Conservation (phyloP, 345 rosid genomes). For the Luvunga scandens region DNA sequence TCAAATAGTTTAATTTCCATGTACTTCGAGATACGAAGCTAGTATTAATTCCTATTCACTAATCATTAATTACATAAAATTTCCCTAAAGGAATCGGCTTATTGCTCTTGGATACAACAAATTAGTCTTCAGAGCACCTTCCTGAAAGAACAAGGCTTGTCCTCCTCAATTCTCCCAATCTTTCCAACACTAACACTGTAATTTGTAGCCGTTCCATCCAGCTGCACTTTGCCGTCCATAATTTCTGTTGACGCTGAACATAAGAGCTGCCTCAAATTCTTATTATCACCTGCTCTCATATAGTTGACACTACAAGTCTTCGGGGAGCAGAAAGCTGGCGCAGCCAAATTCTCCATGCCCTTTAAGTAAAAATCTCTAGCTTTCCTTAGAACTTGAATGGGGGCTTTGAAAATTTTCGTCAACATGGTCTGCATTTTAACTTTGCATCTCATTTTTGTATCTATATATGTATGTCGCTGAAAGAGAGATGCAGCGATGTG, state of each 20-base stretch:
- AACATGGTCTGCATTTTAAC: constrained; percentile 24
- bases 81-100: constrained; percentile 12
- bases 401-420: constrained; percentile 14
- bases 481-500: too few species aligned
- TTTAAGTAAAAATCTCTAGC: constrained; percentile 33
- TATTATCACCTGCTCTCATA: background rate
- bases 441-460: constrained; percentile 18
- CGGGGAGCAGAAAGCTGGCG: constrained; percentile 13
- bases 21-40: too few species aligned
- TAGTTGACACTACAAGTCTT: constrained; percentile 33
- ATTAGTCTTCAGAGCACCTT: background rate
- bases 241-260: background rate
- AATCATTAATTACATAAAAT: background rate
- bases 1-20: too few species aligned
- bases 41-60: too few species aligned
- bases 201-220: constrained; percentile 23
- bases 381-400: constrained; percentile 31
- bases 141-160: constrained; percentile 42
- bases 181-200: constrained; percentile 48
- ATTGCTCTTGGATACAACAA: constrained; percentile 13
- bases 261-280: constrained; percentile 23
- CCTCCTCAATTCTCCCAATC: constrained; percentile 49
- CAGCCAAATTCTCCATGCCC: constrained; percentile 23
- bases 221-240: background rate
- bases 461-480: background rate